These are phyloP conservation scores for Termitomyces sp. DNA, from an alignment of 768 basidiomycete genomes.

Conservation along the genomic window DNA sequence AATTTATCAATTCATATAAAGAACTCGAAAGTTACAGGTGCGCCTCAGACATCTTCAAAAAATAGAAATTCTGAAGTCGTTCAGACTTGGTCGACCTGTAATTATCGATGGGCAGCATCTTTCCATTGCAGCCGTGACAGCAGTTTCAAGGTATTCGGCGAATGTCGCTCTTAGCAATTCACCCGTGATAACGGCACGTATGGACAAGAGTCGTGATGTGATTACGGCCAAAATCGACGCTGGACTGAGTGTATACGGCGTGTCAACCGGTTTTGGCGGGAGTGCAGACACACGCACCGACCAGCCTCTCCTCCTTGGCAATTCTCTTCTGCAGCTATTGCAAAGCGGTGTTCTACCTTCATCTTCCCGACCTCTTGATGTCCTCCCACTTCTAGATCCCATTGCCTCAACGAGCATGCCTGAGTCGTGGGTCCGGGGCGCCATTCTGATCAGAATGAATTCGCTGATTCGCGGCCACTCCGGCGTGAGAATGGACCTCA, in stretches of 20 bases:
- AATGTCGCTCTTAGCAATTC: conserved; percentile 49
- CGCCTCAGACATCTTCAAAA: conserved; percentile 15
- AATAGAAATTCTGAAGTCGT: conserved; percentile 1
- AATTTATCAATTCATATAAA: conserved; percentile 55
- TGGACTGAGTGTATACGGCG: conserved; percentile 76
- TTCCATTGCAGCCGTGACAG: conserved; percentile 75
- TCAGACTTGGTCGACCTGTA: conserved; percentile 60
- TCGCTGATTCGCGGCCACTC: conserved; percentile 88
- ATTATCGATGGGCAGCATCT: conserved; percentile 67
- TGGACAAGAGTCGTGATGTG: conserved; percentile 61
- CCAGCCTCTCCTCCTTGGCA: conserved; percentile 67
- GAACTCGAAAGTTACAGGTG: conserved; percentile 68
- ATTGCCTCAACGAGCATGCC: conserved; percentile 72
- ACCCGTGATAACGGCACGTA: conserved; percentile 41
- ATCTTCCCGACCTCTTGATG: conserved; percentile 39
- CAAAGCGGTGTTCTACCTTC: conserved; percentile 73
- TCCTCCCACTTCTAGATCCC: conserved; percentile 70
- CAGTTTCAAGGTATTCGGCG: conserved; percentile 62
- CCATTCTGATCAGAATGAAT: conserved; percentile 85
- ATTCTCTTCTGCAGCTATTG: conserved; percentile 84
- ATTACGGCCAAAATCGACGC: conserved; percentile 64
- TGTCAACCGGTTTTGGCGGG: conserved; percentile 84
- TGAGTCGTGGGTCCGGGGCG: conserved; percentile 83
- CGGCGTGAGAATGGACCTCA: conserved; percentile 76
- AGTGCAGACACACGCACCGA: conserved; percentile 83